Evolutionary conservation across 2,329 filamentous ascomycete genomes (phyloP).

Genomic region (Trichoderma aggressivum): DNA sequence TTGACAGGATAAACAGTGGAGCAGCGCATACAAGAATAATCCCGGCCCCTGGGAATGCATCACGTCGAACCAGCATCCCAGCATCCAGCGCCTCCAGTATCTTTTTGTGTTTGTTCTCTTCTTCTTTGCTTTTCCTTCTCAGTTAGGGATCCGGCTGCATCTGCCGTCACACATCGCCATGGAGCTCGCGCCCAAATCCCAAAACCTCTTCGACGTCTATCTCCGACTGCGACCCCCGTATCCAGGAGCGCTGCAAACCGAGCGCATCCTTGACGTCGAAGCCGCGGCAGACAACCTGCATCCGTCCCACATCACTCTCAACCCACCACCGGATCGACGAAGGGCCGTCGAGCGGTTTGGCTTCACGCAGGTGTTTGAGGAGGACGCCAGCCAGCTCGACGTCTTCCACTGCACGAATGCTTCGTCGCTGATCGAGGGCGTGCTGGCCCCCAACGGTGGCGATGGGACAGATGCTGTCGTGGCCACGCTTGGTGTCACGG

Average conservation of each 20-base stretch:
- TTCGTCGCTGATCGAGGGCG: constrained; percentile 72
- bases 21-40: not conserved
- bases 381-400: constrained; percentile 78
- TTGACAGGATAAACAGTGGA: constrained; percentile 7
- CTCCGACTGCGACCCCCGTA: constrained; percentile 74
- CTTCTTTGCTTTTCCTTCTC: not conserved
- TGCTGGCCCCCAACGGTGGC: constrained; percentile 67
- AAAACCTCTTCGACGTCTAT: constrained; percentile 83
- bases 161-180: not conserved
- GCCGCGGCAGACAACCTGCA: constrained; percentile 40
- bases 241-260: constrained; percentile 41
- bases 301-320: constrained; percentile 70
- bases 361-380: constrained; percentile 91
- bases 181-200: constrained; percentile 32
- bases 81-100: constrained; percentile 15
- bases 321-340: constrained; percentile 80
- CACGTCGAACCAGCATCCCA: not conserved
- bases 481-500: constrained; percentile 89
- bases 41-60: not conserved
- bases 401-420: constrained; percentile 80
- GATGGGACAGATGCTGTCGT: constrained; percentile 86
- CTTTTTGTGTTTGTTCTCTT: not conserved
- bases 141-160: not conserved
- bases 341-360: constrained; percentile 89
- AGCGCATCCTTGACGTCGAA: constrained; percentile 80